Percentiles rank a stretch among this genome's conserved stretches.
These are phyloP conservation scores for Turnera subulata DNA, from an alignment of 345 rosid species.

Conservation along the genomic window DNA sequence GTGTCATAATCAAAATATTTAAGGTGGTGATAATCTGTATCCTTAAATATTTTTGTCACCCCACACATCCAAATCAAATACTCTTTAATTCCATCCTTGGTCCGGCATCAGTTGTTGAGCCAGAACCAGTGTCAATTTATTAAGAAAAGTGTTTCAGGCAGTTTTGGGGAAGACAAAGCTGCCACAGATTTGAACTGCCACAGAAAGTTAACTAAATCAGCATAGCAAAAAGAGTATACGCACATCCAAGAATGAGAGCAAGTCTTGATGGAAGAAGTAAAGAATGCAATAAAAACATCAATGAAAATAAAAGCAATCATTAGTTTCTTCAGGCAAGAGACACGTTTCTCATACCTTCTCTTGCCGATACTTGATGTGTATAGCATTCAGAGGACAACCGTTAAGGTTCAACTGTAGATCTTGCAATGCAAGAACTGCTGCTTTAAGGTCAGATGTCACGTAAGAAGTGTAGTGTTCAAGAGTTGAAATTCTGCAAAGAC, in stretches of 20 bases:
- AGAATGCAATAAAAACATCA: background rate
- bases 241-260: background rate
- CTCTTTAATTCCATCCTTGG: too few relatives aligned
- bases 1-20: too few relatives aligned
- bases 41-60: too few relatives aligned
- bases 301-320: too few relatives aligned
- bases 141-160: slow-evolving; percentile 63
- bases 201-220: background rate
- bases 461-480: slow-evolving; percentile 74
- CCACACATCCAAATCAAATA: too few relatives aligned
- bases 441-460: slow-evolving; percentile 56
- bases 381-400: slow-evolving; percentile 63
- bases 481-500: slow-evolving; percentile 59
- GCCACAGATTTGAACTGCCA: slow-evolving; percentile 81
- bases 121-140: too few relatives aligned
- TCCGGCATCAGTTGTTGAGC: too few relatives aligned
- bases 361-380: slow-evolving; percentile 65
- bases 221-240: background rate
- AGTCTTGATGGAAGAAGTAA: too few relatives aligned
- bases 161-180: slow-evolving; percentile 45
- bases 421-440: slow-evolving; percentile 52
- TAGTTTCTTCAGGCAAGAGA: background rate
- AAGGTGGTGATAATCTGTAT: too few relatives aligned
- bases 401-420: slow-evolving; percentile 59
- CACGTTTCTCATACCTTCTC: slow-evolving; percentile 41